Percentiles rank a stretch among this genome's conserved stretches.
Conservation (phyloP, 345 rosid genomes). For the Eucalyptus rudis region DNA sequence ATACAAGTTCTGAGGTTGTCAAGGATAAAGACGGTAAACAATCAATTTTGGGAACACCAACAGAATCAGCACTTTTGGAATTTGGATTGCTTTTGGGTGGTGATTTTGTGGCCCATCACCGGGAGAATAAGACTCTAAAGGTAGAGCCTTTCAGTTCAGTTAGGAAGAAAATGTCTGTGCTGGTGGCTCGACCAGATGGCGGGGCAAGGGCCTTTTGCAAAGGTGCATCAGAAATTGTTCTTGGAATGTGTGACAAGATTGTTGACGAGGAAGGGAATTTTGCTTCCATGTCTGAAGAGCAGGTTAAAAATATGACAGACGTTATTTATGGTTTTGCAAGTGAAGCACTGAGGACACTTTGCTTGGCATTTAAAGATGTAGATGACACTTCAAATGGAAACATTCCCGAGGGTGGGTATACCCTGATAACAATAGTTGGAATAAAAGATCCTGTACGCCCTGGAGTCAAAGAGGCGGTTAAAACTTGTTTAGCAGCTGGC, state of each 20-base stretch:
- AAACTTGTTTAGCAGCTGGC: constrained; percentile 78
- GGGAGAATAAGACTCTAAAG: constrained; percentile 46
- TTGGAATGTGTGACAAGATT: constrained; percentile 71
- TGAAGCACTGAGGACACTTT: constrained; percentile 79
- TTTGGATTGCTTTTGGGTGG: constrained; percentile 79
- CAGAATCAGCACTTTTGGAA: constrained; percentile 79
- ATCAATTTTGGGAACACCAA: constrained; percentile 72
- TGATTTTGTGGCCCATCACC: constrained; percentile 34
- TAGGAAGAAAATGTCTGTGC: constrained; percentile 87
- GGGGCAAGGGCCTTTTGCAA: constrained; percentile 68
- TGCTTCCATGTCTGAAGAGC: constrained; percentile 43
- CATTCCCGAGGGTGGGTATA: constrained; percentile 54
- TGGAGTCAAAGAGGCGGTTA: constrained; percentile 82
- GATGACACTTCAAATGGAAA: constrained; percentile 18
- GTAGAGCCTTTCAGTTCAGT: constrained; percentile 90
- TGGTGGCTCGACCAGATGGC: constrained; percentile 60
- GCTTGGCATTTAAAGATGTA: constrained; percentile 67
- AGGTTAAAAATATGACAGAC: constrained; percentile 16
- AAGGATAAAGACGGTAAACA: constrained; percentile 64
- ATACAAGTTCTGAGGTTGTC: constrained; percentile 73
- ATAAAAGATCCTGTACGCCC: constrained; percentile 97
- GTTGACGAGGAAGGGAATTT: constrained; percentile 39
- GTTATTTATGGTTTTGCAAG: constrained; percentile 60
- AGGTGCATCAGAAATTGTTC: constrained; percentile 91
- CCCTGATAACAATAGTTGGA: constrained; percentile 66